A percentile compares a stretch with the other conserved stretches of the same genome.
Evolutionary conservation across 345 rosid genomes (phyloP).

Genomic region (Boechera stricta): DNA sequence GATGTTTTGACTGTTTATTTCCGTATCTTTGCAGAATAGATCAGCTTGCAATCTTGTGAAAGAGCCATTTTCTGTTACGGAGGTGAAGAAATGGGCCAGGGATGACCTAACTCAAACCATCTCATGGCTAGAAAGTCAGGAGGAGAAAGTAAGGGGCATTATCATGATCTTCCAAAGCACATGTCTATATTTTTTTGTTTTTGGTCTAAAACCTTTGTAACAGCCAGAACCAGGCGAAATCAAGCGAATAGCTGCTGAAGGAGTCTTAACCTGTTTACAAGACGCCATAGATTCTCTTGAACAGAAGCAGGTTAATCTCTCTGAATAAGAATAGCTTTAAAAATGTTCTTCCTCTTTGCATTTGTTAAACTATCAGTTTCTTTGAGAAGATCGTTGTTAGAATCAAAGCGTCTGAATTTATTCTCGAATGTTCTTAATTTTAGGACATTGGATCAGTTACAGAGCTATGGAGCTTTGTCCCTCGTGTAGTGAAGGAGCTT

Average conservation of each 20-base stretch:
- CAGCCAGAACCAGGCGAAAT: conserved; percentile 86
- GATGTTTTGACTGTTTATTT: conserved; percentile 31
- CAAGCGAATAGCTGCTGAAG: conserved; percentile 80
- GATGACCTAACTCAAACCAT: conserved; percentile 73
- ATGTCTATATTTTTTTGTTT: conserved; percentile 7
- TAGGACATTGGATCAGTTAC: conserved; percentile 60
- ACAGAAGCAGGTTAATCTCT: conserved; percentile 69
- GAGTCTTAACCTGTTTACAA: conserved; percentile 88
- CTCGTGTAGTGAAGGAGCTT: conserved; percentile 80
- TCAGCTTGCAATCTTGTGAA: conserved; percentile 42
- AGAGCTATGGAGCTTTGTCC: conserved; percentile 89
- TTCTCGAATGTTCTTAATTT: conserved; percentile 18
- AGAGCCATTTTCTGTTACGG: conserved; percentile 52
- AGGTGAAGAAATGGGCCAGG: conserved; percentile 75
- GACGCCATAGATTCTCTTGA: conserved; percentile 84
- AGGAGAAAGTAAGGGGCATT: conserved; percentile 69
- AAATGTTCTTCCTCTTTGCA: conserved; percentile 13
- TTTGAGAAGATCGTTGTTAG: conserved; percentile 12
- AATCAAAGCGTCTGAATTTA: conserved; percentile 13
- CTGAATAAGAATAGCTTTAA: background rate
- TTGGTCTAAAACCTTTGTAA: conserved; percentile 37
- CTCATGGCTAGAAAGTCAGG: conserved; percentile 82
- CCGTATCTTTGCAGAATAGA: conserved; percentile 49
- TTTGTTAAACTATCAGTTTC: conserved; percentile 27
- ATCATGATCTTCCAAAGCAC: background rate